These are phyloP conservation scores for Monosporascus sp. DNA, from an alignment of 2,329 filamentous ascomycete species.

Conservation along the genomic window DNA sequence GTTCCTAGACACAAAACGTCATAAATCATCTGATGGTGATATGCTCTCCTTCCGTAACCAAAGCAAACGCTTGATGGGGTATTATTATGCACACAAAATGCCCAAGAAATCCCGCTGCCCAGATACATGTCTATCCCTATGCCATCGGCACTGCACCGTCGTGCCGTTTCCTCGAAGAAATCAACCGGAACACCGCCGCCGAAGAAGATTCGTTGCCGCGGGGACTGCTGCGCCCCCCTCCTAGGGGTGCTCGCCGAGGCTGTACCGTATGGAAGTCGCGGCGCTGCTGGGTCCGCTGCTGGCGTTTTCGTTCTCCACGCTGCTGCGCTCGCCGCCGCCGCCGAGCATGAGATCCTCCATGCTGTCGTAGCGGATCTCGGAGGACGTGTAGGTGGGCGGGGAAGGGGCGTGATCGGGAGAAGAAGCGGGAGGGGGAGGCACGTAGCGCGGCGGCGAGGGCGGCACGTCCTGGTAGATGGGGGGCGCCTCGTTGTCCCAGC, in stretches of 20 bases:
- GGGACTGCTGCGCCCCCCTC: not conserved
- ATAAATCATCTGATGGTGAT: too few relatives aligned
- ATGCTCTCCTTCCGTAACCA: too few relatives aligned
- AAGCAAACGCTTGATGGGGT: too few relatives aligned
- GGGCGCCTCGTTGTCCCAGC: constrained; percentile 94
- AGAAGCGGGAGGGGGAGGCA: not conserved
- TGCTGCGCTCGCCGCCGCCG: constrained; percentile 3
- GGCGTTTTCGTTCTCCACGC: constrained; percentile 1
- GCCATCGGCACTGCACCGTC: too few relatives aligned
- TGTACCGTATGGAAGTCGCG: not conserved
- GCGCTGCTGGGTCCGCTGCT: not conserved
- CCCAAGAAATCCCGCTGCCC: too few relatives aligned
- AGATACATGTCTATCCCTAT: too few relatives aligned
- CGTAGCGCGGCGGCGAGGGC: constrained; percentile 72
- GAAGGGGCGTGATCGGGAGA: not conserved
- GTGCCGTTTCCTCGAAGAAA: too few relatives aligned
- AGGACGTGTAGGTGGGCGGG: constrained; percentile 1
- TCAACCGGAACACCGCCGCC: too few relatives aligned
- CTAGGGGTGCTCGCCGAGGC: not conserved
- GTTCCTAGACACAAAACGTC: too few relatives aligned
- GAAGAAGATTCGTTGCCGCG: too few relatives aligned
- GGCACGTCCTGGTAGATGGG: constrained; percentile 93
- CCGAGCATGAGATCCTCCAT: constrained; percentile 9
- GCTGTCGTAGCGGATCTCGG: constrained; percentile 10
- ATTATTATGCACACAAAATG: too few relatives aligned